phyloP scores from a whole-genome alignment of 306 rosid species.

The Begonia peltatifolia region DNA sequence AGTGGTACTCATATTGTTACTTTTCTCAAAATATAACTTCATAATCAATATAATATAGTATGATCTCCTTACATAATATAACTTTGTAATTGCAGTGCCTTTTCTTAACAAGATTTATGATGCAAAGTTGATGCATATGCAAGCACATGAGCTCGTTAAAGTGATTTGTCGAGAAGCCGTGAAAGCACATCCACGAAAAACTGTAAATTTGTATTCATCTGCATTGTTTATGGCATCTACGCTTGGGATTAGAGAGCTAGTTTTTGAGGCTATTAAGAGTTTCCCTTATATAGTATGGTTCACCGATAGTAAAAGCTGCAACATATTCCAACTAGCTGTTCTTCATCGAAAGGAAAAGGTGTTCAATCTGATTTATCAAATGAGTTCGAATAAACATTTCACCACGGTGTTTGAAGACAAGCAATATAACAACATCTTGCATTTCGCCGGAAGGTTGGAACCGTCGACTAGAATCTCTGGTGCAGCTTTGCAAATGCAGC shows the following conservation, averaged over 20 bases:
- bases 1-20: neutral
- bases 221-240: neutral
- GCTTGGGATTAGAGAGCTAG: neutral
- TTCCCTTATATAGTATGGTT: neutral
- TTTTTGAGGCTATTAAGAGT: neutral
- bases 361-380: constrained; percentile 1
- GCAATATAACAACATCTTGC: neutral
- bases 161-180: neutral
- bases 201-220: neutral
- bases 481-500: neutral
- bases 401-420: neutral
- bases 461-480: neutral
- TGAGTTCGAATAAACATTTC: neutral
- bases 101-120: neutral
- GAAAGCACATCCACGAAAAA: neutral
- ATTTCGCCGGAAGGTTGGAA: neutral
- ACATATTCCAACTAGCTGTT: neutral
- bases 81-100: neutral
- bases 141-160: neutral
- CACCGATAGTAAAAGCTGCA: neutral
- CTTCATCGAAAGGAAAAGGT: neutral
- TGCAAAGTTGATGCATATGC: constrained; percentile 1
- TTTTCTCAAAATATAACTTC: neutral
- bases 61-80: no score
- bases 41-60: no score